phyloP scores from a whole-genome alignment of 495 filamentous ascomycete genomes.

The Talaromyces trachyspermus region DNA sequence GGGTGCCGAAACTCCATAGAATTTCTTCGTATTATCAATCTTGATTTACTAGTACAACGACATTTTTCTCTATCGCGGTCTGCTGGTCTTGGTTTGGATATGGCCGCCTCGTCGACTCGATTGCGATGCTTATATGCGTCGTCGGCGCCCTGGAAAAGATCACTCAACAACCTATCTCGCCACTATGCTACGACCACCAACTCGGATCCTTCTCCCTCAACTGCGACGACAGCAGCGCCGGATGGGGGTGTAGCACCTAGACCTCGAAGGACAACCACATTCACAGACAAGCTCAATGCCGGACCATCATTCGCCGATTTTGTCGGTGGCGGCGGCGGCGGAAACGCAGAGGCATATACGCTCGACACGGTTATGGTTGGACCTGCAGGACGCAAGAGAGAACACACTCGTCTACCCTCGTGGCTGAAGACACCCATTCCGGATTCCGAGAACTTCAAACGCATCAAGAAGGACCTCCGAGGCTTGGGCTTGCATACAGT shows the following conservation, averaged over 20 bases:
- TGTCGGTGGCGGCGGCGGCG: constrained; percentile 37
- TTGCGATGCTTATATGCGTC: constrained; percentile 31
- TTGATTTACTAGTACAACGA: no score
- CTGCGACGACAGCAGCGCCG: constrained; percentile 7
- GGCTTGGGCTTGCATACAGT: constrained; percentile 90
- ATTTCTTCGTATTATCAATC: no score
- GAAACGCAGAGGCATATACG: constrained; percentile 47
- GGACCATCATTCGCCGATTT: constrained; percentile 86
- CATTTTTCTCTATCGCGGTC: no score
- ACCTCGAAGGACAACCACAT: constrained; percentile 55
- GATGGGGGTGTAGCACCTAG: constrained; percentile 19
- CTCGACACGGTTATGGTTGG: constrained; percentile 75
- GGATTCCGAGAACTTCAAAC: constrained; percentile 75
- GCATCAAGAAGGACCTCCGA: constrained; percentile 86
- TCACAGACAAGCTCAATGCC: constrained; percentile 71
- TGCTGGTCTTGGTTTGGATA: constrained; percentile 17
- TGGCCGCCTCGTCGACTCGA: constrained; percentile 31
- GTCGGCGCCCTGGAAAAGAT: constrained; percentile 13
- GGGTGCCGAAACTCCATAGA: no score
- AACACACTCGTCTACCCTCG: constrained; percentile 82
- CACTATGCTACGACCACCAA: constrained; percentile 32
- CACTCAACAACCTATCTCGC: constrained; percentile 18
- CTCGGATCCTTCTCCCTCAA: constrained; percentile 29
- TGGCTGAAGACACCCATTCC: constrained; percentile 98
- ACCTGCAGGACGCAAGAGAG: constrained; percentile 67